Evolutionary conservation across 805 yeast genomes (phyloP).

Genomic region (Lachancea kluyveri): DNA sequence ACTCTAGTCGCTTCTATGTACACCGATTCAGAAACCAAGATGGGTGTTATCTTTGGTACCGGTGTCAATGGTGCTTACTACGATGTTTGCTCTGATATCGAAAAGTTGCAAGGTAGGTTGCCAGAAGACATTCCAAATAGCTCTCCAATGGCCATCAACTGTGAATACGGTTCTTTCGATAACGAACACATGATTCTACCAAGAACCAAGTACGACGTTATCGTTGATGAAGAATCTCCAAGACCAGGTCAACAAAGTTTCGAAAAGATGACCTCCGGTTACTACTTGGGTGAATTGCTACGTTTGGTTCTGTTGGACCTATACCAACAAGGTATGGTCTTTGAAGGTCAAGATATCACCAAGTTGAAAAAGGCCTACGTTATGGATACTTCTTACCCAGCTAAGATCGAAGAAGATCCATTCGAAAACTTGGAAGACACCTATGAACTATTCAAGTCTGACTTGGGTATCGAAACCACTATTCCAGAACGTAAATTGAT

Average conservation of each 20-base stretch:
- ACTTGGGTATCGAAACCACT: conserved; percentile 60
- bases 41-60: conserved; percentile 96
- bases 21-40: conserved; percentile 78
- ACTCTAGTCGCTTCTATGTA: conserved; percentile 93
- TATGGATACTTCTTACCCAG: conserved; percentile 86
- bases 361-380: conserved; percentile 58
- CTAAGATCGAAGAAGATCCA: conserved; percentile 84
- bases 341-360: conserved; percentile 61
- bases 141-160: conserved; percentile 89
- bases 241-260: conserved; percentile 94
- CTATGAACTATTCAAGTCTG: conserved; percentile 53
- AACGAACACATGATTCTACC: conserved; percentile 81
- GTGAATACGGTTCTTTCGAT: conserved; percentile 98
- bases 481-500: conserved; percentile 74
- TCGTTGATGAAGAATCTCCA: conserved; percentile 80
- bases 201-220: conserved; percentile 80
- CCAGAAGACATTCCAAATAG: conserved; percentile 55
- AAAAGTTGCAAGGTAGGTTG: conserved; percentile 70
- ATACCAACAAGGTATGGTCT: conserved; percentile 55
- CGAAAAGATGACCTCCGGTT: conserved; percentile 97
- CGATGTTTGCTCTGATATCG: conserved; percentile 65
- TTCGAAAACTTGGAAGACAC: conserved; percentile 77
- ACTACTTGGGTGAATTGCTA: conserved; percentile 88
- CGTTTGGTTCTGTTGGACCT: conserved; percentile 76
- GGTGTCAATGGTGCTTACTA: conserved; percentile 97